Conservation (phyloP, 345 rosid species). For the Raphanus sativus region DNA sequence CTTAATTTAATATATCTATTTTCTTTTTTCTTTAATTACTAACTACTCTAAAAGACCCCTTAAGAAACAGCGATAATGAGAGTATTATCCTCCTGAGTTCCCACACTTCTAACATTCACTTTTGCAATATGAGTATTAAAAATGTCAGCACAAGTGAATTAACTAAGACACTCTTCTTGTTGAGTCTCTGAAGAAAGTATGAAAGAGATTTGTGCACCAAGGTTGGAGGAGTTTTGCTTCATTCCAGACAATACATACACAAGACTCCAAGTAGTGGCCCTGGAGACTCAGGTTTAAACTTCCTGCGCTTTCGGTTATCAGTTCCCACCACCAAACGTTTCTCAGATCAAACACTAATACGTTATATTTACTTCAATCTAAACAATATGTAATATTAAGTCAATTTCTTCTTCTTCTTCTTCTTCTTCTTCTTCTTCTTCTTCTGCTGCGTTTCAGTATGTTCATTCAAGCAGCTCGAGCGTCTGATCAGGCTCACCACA, state of each 20-base stretch:
- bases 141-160: no score
- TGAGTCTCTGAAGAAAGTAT: constrained; percentile 54
- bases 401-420: background rate
- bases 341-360: constrained; percentile 18
- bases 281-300: constrained; percentile 33
- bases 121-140: background rate
- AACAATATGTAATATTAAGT: background rate
- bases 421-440: no score
- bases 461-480: constrained; percentile 76
- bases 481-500: constrained; percentile 46
- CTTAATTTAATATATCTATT: no score
- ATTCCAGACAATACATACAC: constrained; percentile 84
- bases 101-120: background rate
- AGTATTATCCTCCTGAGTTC: constrained; percentile 52
- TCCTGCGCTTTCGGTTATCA: constrained; percentile 18
- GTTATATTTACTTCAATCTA: no score
- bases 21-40: no score
- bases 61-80: no score
- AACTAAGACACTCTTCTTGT: background rate
- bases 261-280: constrained; percentile 56
- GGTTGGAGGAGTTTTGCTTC: constrained; percentile 80
- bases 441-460: constrained; percentile 45
- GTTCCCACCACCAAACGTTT: constrained; percentile 30
- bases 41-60: no score
- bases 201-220: constrained; percentile 87